Base-by-base conservation (phyloP, 495 filamentous ascomycete genomes). In the Daldinia childiae region DNA sequence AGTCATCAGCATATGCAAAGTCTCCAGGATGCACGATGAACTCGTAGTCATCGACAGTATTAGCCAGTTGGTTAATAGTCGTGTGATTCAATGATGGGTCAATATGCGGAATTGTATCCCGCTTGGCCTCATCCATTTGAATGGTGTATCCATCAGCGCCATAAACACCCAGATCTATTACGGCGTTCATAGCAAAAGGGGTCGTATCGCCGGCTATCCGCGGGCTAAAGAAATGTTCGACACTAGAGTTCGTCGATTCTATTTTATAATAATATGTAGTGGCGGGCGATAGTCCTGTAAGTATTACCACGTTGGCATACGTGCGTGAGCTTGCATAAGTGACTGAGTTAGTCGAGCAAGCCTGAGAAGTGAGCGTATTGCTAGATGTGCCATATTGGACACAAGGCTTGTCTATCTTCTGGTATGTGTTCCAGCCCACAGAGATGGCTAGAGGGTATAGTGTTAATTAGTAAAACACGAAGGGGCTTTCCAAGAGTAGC, bases 51-150 rank as follows among this genome's bases (percentile, higher is more conserved):
- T 89, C 74, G 41, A 87, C 79, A 4, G 83, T 89, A 6, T 76
- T 68, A 0, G 86, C 87, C 0, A 90, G 81, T 21, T 83, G 84
- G 21, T 79, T 82, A 68, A 89, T 89, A 43, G 88, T 90, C 19
- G 85, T 87, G 75, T 89, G 87, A 78, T 89, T 88, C 5, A 89
- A 79, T n/a, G 82, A 82, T 3, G 88, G 88, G 21, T 85, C 74
- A 41, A 89, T 74, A 21, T 69, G 66, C 0, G 87, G 87, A 54
- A 86, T 87, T 1, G 77, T 81, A 66, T 87, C 85, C 30, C 82
- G 78, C 75, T 87, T 89, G n/a, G 78, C 76, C 64, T 80, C 75
- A 62, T 85, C 79, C 62, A 72, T 74, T 51, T 81, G 48, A 55
- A 83, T 82, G 39, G 87, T 90, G 78, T 78, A 90, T 17, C 87